phyloP scores from a whole-genome alignment of 179 eudicot genomes.

The Silene coronaria region DNA sequence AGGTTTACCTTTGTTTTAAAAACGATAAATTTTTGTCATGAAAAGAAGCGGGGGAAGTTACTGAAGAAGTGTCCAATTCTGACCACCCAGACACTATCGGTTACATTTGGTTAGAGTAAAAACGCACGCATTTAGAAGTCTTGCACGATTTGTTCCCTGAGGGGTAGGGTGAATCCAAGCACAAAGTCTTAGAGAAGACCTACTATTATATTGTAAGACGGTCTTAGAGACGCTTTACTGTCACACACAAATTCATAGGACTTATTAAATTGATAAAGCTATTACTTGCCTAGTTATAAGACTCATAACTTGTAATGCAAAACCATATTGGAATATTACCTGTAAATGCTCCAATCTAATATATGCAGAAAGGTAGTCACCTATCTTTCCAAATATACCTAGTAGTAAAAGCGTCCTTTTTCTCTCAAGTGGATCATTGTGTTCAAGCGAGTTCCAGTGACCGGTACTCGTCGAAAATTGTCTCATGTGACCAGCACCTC shows the following conservation, averaged over 20 bases:
- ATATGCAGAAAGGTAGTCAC: neutral
- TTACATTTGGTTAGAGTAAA: neutral
- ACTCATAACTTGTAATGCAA: neutral
- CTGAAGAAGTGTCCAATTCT: neutral
- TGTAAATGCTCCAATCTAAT: too few species aligned
- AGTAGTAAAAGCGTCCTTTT: neutral
- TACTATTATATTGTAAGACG: too few species aligned
- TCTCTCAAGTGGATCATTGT: neutral
- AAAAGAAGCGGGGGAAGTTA: neutral
- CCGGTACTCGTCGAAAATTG: neutral
- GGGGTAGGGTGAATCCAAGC: too few species aligned
- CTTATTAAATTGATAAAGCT: neutral
- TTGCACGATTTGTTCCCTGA: too few species aligned
- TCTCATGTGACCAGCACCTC: neutral
- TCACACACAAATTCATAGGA: neutral
- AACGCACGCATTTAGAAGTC: too few species aligned
- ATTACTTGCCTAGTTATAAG: neutral
- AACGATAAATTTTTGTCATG: neutral
- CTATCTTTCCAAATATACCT: constrained; percentile 1
- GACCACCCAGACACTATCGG: neutral
- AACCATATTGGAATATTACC: neutral
- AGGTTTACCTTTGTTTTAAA: neutral
- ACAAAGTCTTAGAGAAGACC: too few species aligned
- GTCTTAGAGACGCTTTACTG: neutral
- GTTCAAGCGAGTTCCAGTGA: neutral